Evolutionary conservation across 441 rosid species (phyloP), one percentile per base, ranked within the genome.

Genomic region (Populus hybrid): DNA sequence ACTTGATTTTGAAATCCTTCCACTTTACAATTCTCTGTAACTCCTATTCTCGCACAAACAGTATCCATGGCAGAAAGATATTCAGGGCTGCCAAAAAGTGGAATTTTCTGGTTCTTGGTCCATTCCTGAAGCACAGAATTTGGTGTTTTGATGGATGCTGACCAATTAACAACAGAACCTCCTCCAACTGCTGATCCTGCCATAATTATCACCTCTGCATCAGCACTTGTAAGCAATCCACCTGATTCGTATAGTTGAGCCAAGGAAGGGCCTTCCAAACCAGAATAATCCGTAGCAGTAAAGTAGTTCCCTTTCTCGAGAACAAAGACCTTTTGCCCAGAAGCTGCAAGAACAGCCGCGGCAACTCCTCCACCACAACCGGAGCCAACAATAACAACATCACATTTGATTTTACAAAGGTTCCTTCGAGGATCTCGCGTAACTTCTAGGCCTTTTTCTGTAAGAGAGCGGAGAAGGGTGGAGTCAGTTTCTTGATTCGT

Each of bases 331-430:
- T 90, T 94, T 7, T 89, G 80, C 26, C 99, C 99, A 4, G 92
- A 81, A 72, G 86, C 75, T 6, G 97, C 97, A 36, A 95, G 89
- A 23, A 91, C 88, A 0, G 97, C 90, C 12, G 97, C 98, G 0
- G 98, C 97, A 9, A 95, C 98, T 5, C 97, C 97, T n/a, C 99
- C 99, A 2, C 99, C 99, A 28, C 97, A 90, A 40, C 99, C 99
- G 0, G 98, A 94, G 10, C 99, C 98, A 8, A 95, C 84, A 12
- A 95, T 77, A 0, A 90, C 90, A 7, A 73, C 97, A 70, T 95
- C 99, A 30, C 98, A 94, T 75, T 90, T 87, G 83, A 95, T 87
- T 74, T 40, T 89, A 80, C 77, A 85, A 10, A 78, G 70, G 1
- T 85, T 82, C 2, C 77, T 72, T 40, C 77, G 11, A 0, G 79